These are phyloP conservation scores for Plenodomus biglobosus DNA, from an alignment of 2,329 filamentous ascomycete genomes.

Conservation along the genomic window DNA sequence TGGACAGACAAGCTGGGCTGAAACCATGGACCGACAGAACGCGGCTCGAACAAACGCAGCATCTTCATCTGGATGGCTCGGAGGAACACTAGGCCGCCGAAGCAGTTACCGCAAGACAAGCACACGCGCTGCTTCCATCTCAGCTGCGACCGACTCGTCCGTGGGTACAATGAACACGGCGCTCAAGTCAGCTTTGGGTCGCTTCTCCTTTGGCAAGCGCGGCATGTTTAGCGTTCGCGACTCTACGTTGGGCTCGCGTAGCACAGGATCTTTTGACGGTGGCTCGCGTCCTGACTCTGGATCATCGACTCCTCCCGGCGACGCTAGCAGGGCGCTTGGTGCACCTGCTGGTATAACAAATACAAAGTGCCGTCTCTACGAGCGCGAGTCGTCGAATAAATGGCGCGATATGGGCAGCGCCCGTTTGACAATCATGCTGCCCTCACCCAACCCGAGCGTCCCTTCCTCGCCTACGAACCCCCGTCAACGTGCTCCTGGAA, in stretches of 20 bases:
- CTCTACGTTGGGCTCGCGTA: conserved; percentile 68
- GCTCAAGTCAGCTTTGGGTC: conserved; percentile 70
- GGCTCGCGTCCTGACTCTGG: conserved; percentile 41
- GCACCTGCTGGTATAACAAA: conserved; percentile 70
- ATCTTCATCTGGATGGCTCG: conserved; percentile 52
- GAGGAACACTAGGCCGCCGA: conserved; percentile 53
- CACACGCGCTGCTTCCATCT: conserved; percentile 58
- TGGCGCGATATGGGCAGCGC: conserved; percentile 93
- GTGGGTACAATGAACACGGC: conserved; percentile 76
- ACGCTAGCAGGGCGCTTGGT: conserved; percentile 26
- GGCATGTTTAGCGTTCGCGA: conserved; percentile 80
- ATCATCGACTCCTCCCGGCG: conserved; percentile 37
- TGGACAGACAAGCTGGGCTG: conserved; percentile 51
- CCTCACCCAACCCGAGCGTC: conserved; percentile 57
- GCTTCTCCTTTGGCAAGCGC: conserved; percentile 67
- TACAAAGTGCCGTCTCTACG: conserved; percentile 82
- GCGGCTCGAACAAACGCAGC: conserved; percentile 43
- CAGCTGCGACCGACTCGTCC: conserved; percentile 71
- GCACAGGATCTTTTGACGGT: conserved; percentile 52
- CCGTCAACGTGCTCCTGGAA: conserved; percentile 40
- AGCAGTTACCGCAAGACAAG: conserved; percentile 57
- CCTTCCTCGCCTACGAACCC: conserved; percentile 29
- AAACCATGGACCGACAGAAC: conserved; percentile 55
- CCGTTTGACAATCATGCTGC: conserved; percentile 76
- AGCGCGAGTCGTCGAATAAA: conserved; percentile 70